phyloP scores from a whole-genome alignment of 257 asterid genomes.

The Penstemon newberryi region DNA sequence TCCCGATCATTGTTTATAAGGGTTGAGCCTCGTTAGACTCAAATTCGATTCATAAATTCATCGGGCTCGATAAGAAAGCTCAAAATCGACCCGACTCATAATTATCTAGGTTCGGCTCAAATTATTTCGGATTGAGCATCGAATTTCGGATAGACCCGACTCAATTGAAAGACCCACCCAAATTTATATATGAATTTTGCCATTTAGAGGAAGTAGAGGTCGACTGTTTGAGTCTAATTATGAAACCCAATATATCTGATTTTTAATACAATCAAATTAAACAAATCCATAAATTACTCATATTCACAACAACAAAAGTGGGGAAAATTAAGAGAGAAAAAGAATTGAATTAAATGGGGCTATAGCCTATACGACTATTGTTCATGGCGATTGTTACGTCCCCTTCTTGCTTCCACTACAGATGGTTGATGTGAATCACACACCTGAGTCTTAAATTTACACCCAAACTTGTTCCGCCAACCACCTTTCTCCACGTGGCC shows the following conservation, averaged over 20 bases:
- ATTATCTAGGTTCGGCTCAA: too few relatives aligned
- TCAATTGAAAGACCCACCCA: too few relatives aligned
- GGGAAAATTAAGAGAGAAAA: conserved; percentile 11
- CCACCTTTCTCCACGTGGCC: conserved; percentile 46
- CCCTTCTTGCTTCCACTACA: conserved; percentile 53
- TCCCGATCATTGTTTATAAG: too few relatives aligned
- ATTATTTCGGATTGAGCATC: too few relatives aligned
- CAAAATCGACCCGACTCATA: too few relatives aligned
- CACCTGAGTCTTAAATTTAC: conserved; percentile 89
- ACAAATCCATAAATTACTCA: conserved; percentile 31
- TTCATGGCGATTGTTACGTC: conserved; percentile 54
- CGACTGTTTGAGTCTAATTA: too few relatives aligned
- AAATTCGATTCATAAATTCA: too few relatives aligned
- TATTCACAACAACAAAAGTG: conserved; percentile 33
- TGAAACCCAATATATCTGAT: background rate
- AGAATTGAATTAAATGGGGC: conserved; percentile 19
- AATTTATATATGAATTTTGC: too few relatives aligned
- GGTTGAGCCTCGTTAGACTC: too few relatives aligned
- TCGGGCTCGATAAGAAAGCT: too few relatives aligned
- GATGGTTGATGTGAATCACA: conserved; percentile 89
- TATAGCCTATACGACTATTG: conserved; percentile 9
- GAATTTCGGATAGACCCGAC: too few relatives aligned
- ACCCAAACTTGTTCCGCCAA: conserved; percentile 77
- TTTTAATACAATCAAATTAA: background rate
- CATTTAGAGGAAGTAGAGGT: background rate